Percentiles rank a stretch among this genome's conserved stretches.
Evolutionary conservation across 2,329 filamentous ascomycete genomes (phyloP).

Genomic region (Didymella exigua): DNA sequence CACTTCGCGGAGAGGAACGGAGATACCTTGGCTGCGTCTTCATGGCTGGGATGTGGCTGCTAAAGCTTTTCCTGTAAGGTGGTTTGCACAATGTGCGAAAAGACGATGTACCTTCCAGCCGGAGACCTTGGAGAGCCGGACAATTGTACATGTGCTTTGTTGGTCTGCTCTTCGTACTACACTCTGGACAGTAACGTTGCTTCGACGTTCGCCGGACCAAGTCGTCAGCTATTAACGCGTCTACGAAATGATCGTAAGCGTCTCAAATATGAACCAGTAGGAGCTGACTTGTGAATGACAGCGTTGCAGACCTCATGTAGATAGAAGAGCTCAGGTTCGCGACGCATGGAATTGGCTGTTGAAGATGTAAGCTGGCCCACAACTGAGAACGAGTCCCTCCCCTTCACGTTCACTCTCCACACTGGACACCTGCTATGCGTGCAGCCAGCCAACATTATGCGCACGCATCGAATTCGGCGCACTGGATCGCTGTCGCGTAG

Average conservation of each 20-base stretch:
- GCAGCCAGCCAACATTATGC: neutral
- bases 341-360: neutral
- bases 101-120: neutral
- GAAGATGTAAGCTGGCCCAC: neutral
- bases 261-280: neutral
- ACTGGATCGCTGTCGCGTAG: constrained; percentile 5
- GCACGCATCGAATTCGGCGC: constrained; percentile 1
- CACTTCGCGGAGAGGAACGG: neutral
- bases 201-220: neutral
- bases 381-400: neutral
- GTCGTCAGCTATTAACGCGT: neutral
- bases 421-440: neutral
- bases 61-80: neutral
- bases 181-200: too few relatives aligned
- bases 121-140: neutral
- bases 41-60: constrained; percentile 1
- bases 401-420: neutral
- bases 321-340: neutral
- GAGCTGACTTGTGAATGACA: neutral
- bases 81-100: neutral
- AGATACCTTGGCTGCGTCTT: neutral
- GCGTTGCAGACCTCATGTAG: neutral
- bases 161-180: neutral
- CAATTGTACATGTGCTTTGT: neutral
- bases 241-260: neutral